Evolutionary conservation across 1,284 basidiomycete genomes (phyloP).

Genomic region (Golubevia pallescens): DNA sequence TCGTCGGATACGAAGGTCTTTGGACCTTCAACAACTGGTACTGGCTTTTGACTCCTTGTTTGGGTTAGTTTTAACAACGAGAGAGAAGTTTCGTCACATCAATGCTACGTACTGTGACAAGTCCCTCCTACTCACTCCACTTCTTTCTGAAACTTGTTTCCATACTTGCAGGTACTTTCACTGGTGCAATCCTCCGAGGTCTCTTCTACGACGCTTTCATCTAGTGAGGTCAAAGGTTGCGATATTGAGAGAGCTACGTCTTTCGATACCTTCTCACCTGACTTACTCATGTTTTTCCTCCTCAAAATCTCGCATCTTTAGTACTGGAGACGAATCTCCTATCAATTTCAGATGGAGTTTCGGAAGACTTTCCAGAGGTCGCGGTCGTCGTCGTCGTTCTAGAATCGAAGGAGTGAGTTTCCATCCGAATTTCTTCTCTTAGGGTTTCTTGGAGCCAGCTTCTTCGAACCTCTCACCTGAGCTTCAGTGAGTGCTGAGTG

Average conservation of each 20-base stretch:
- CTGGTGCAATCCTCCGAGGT: too few relatives aligned
- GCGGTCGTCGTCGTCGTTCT: background rate
- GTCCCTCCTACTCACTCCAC: background rate
- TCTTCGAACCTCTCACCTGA: background rate
- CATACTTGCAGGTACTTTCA: too few relatives aligned
- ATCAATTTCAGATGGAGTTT: background rate
- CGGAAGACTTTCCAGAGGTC: background rate
- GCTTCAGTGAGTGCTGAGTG: background rate
- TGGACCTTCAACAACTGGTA: background rate
- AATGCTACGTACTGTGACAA: background rate
- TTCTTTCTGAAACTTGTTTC: background rate
- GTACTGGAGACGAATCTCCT: background rate
- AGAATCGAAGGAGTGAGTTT: background rate
- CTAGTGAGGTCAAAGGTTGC: background rate
- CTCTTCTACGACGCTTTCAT: too few relatives aligned
- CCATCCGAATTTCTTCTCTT: background rate
- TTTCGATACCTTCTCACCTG: background rate
- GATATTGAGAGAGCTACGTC: background rate
- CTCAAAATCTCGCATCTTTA: background rate
- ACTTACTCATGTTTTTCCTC: background rate
- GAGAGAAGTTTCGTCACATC: background rate
- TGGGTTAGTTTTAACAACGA: background rate
- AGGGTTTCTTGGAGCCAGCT: background rate
- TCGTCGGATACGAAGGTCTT: background rate
- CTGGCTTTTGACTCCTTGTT: background rate